Evolutionary conservation across 768 basidiomycete species (phyloP), one percentile per base, ranked within the genome.

Genomic region (Steccherinum ochraceum): DNA sequence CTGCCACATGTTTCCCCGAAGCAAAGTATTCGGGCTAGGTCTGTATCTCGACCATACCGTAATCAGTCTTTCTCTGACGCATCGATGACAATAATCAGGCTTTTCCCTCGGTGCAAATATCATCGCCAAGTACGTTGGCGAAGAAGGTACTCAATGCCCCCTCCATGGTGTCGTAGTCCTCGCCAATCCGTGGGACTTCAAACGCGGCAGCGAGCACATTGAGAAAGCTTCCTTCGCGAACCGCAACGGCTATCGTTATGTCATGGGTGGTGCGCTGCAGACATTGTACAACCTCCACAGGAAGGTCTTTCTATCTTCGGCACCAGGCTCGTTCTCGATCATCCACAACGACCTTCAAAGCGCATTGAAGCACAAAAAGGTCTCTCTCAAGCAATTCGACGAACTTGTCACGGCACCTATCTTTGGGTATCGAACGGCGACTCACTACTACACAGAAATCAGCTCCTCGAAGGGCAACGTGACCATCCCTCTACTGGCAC

Each of bases 101-200:
- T 62, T 62, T 39, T 62, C 61, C 2, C 52, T 62, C 12, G 61
- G 61, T 24, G 55, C 51, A 13, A 62, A 62, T 26, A 59, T 57
- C 24, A 44, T 62, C 12, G 46, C 57, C 16, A 60, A 60, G 27
- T 62, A 62, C 24, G 54, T 47, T 13, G 58, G 59, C 3, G 61
- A 62, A 44, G 61, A 62, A 50, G 61, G 61, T 46, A 53, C 52
- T 12, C 13, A 26, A 5, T 62, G 61, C 23, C 61, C 61, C 1
- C 48, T 62, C 12, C 52, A 42, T 12, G 57, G 30, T n/a, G 50
- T 55, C 5, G 57, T 60, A 5, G 50, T 49, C 12, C 52, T 62
- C 20, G 61, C 61, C 11, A 62, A 62, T 41, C 52, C 55, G 4
- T 62, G 58, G 58, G 53, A 62, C 45, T 62, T 60, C 52, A 39